phyloP scores from a whole-genome alignment of 2,329 filamentous ascomycete species.

The Thelonectria discophora region DNA sequence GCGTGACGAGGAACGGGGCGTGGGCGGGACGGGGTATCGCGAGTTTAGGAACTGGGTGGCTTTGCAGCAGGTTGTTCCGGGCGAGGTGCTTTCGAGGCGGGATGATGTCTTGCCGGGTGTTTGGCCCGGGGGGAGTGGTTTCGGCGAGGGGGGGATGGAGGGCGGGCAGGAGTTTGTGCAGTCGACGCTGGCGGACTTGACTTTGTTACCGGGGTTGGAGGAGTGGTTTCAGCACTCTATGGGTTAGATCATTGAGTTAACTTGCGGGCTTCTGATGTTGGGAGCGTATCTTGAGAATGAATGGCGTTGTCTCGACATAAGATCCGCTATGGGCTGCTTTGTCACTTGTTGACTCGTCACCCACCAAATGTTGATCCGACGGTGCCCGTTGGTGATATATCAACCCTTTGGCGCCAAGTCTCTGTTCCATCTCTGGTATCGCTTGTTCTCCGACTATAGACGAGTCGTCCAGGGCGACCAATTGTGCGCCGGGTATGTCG shows the following conservation, averaged over 20 bases:
- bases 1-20: background rate
- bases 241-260: background rate
- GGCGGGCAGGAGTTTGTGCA: conserved; percentile 3
- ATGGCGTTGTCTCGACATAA: too few species aligned
- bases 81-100: conserved; percentile 18
- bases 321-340: too few species aligned
- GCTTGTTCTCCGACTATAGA: background rate
- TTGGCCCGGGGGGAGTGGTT: background rate
- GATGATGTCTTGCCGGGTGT: conserved; percentile 12
- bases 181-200: conserved; percentile 19
- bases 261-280: background rate
- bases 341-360: too few species aligned
- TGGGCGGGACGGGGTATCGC: conserved; percentile 25
- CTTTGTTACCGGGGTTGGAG: conserved; percentile 22
- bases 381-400: too few species aligned
- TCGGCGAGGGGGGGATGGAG: background rate
- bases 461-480: background rate
- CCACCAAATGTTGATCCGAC: too few species aligned
- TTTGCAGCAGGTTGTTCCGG: conserved; percentile 30
- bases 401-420: too few species aligned
- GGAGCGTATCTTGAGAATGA: background rate
- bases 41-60: conserved; percentile 37
- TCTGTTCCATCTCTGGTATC: too few species aligned
- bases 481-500: too few species aligned
- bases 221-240: conserved; percentile 23